Evolutionary conservation across 306 rosid species (phyloP), one percentile per base, ranked within the genome.

Genomic region (Ormosia emarginata): DNA sequence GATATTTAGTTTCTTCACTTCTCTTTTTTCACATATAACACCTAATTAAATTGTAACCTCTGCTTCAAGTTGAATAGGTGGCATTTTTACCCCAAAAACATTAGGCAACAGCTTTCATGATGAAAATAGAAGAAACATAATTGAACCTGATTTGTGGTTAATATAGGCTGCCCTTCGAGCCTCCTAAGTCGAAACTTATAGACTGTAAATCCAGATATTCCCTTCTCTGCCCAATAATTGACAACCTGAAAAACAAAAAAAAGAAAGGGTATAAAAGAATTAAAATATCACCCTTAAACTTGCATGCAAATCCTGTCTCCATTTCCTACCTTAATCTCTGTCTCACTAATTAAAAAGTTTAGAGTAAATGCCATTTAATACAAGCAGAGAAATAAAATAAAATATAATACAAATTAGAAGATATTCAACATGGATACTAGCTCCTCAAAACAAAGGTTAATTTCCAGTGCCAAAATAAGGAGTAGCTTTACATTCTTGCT

Each of bases 121-220:
- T 34, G 67, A 77, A 40, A 75, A 15, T 55, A 77, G 56, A 71
- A 74, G 53, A 67, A 66, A 50, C 47, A 56, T 61, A 55, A 53
- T 57, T 4, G 59, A 9, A 95, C 99, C 99, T 95, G 99, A 80
- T 92, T 91, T 7, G 99, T 95, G 30, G 99, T 95, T 84, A 95
- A 78, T 56, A 73, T 34, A 70, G 98, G 90, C 75, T 95, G 99
- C 73, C 94, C 98, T 40, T 90, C 97, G 29, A 91, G 81, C 78
- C 99, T 94, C 92, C 84, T 88, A 59, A 95, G 92, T 67, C 97
- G 88, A 89, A 74, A 95, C 89, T 95, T 95, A 44, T 58, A 95
- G 37, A 95, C 96, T 6, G 96, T 95, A 86, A 87, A 95, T 47
- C 99, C 99, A 79, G 99, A 91, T 71, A 92, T 74, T 83, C 99